Evolutionary conservation across 176 grass and related monocot species (phyloP).

Genomic region (Avena eriantha): DNA sequence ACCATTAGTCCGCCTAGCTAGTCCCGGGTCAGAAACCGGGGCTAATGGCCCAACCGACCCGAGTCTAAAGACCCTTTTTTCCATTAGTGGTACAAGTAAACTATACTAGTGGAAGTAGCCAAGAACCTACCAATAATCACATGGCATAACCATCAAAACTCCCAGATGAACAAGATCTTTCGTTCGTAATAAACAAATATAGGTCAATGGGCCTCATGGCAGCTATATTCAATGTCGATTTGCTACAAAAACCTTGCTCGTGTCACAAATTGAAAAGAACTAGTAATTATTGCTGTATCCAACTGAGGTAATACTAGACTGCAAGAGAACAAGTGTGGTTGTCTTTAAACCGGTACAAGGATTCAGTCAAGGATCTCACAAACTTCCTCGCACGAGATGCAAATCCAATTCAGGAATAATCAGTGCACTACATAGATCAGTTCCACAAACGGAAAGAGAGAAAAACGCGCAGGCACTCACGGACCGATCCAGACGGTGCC

Average conservation of each 20-base stretch:
- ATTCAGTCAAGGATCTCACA: no score
- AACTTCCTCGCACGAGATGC: no score
- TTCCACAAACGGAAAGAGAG: background rate
- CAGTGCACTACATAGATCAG: no score
- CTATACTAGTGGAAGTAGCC: no score
- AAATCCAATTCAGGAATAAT: no score
- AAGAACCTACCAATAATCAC: no score
- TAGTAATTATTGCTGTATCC: background rate
- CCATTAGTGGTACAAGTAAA: no score
- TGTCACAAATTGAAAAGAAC: background rate
- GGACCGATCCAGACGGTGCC: slow-evolving; percentile 37
- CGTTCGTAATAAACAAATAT: background rate
- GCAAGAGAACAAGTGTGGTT: background rate
- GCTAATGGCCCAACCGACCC: no score
- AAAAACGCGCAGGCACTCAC: slow-evolving; percentile 11
- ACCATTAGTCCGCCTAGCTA: no score
- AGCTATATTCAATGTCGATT: background rate
- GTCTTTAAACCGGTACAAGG: no score
- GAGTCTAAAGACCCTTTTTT: no score
- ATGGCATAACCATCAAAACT: slow-evolving; percentile 16
- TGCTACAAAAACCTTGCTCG: background rate
- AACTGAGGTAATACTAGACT: background rate
- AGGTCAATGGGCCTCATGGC: background rate
- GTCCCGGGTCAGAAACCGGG: no score
- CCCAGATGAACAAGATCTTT: background rate